Evolutionary conservation across 2,329 filamentous ascomycete genomes (phyloP).

Genomic region (Ustulina deusta): DNA sequence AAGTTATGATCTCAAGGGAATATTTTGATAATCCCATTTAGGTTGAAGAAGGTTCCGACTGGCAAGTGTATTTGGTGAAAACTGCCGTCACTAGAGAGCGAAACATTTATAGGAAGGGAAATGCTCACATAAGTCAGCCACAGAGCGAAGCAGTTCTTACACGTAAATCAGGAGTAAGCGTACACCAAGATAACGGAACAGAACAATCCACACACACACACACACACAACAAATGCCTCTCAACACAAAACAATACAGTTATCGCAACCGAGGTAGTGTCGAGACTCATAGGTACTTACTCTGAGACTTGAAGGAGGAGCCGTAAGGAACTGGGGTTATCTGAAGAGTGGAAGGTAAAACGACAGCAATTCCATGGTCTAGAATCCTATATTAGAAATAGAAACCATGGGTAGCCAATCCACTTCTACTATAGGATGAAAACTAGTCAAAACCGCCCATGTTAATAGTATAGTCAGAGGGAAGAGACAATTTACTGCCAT

Average conservation of each 20-base stretch:
- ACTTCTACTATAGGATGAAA: not conserved
- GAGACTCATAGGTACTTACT: not conserved
- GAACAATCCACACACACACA: too few species aligned
- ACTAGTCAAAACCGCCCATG: not conserved
- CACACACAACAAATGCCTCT: not conserved
- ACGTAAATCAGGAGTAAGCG: too few species aligned
- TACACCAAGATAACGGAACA: too few species aligned
- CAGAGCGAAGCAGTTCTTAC: too few species aligned
- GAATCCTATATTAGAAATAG: conserved; percentile 5
- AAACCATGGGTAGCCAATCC: not conserved
- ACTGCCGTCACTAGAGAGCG: too few species aligned
- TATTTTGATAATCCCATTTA: too few species aligned
- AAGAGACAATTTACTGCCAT: not conserved
- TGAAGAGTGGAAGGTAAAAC: not conserved
- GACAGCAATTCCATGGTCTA: not conserved
- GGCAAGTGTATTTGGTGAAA: too few species aligned
- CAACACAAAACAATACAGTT: not conserved
- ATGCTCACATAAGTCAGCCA: too few species aligned
- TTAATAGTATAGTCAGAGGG: not conserved
- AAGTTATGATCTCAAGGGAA: not conserved
- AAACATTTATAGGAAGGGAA: too few species aligned
- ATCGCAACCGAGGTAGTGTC: not conserved
- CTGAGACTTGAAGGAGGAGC: not conserved
- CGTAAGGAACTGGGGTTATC: not conserved
- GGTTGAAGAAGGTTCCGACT: too few species aligned